Evolutionary conservation across 2,329 filamentous ascomycete genomes (phyloP).

Genomic region (Phoma sp.): DNA sequence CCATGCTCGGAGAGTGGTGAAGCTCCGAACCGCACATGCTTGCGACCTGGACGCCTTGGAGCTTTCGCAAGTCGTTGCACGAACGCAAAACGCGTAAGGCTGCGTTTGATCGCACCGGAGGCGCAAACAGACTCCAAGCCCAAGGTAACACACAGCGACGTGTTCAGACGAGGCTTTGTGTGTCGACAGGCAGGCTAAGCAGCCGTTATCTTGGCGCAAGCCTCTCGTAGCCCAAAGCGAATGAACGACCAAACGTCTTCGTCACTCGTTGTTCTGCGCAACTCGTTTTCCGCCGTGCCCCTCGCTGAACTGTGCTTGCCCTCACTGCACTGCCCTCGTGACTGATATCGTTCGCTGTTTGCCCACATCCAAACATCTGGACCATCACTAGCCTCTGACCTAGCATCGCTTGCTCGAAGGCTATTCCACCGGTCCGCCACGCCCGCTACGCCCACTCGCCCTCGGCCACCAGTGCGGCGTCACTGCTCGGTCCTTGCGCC

Average conservation of each 20-base stretch:
- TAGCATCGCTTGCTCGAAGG: conserved; percentile 28
- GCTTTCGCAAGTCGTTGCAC: not conserved
- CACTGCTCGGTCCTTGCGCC: conserved; percentile 25
- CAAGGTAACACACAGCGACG: conserved; percentile 9
- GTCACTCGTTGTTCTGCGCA: conserved; percentile 7
- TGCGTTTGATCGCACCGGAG: not conserved
- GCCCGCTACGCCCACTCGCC: conserved; percentile 24
- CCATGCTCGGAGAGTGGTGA: conserved; percentile 9
- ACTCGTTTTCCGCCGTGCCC: conserved; percentile 1
- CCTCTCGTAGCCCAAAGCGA: conserved; percentile 9
- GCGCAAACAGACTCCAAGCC: not conserved
- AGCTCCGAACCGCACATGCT: not conserved
- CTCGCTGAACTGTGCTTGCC: conserved; percentile 16
- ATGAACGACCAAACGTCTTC: conserved; percentile 7
- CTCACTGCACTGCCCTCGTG: conserved; percentile 10
- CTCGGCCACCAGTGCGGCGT: conserved; percentile 24
- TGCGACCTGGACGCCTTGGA: not conserved
- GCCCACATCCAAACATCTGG: conserved; percentile 11
- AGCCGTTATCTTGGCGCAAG: conserved; percentile 15
- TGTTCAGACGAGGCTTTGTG: conserved; percentile 17
- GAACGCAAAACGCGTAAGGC: conserved; percentile 3
- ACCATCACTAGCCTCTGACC: conserved; percentile 20
- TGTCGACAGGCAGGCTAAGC: conserved; percentile 10
- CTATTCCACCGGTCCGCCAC: conserved; percentile 38
- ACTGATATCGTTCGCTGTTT: conserved; percentile 11